Evolutionary conservation across 208 protist genomes (phyloP).

Genomic region (Trypanosoma conorhini): DNA sequence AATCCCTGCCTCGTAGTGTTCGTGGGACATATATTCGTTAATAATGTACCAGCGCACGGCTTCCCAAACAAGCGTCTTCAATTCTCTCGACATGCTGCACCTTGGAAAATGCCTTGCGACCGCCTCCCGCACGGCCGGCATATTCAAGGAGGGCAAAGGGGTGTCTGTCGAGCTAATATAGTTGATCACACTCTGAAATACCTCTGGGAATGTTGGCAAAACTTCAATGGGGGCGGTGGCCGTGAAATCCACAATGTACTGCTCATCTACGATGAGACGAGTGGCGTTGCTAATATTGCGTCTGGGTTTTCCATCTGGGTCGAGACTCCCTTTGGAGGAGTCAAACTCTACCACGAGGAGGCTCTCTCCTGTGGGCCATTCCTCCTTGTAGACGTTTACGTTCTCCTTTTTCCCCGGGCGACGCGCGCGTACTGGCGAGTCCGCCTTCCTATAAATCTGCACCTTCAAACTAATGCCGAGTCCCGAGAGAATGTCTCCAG

Average conservation of each 20-base stretch:
- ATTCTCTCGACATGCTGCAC: conserved; percentile 9
- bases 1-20: neutral
- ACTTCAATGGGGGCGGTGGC: conserved; percentile 19
- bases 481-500: conserved; percentile 13
- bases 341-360: conserved; percentile 33
- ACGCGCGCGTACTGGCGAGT: neutral
- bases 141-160: conserved; percentile 20
- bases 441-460: neutral
- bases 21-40: conserved; percentile 9
- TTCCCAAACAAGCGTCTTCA: conserved; percentile 38
- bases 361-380: neutral
- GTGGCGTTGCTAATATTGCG: conserved; percentile 19
- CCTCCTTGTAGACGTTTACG: conserved; percentile 12
- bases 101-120: conserved; percentile 21
- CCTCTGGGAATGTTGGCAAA: conserved; percentile 31
- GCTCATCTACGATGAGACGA: conserved; percentile 2
- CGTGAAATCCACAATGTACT: conserved; percentile 30
- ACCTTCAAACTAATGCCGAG: conserved; percentile 21
- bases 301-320: neutral
- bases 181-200: conserved; percentile 30
- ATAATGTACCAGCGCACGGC: conserved; percentile 35
- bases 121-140: conserved; percentile 31
- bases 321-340: conserved; percentile 7
- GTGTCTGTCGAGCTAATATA: conserved; percentile 28
- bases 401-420: conserved; percentile 5